These are phyloP conservation scores for Amesomyces nigricolor DNA, from an alignment of 2,329 filamentous ascomycete genomes.

Conservation along the genomic window DNA sequence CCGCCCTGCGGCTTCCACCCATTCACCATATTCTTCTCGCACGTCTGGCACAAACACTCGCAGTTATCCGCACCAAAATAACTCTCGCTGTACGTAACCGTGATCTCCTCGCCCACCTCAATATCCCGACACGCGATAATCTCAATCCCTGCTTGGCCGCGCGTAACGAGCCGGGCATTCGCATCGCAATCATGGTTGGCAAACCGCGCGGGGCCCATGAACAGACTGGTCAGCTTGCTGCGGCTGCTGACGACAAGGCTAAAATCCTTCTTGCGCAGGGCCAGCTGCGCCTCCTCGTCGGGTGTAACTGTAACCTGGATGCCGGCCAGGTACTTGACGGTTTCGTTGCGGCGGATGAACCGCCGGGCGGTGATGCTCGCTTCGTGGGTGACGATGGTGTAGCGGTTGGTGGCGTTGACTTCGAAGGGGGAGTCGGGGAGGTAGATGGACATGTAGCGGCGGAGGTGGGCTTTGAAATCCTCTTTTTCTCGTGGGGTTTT, in stretches of 20 bases:
- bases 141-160: conserved; percentile 79
- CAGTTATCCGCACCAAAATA: conserved; percentile 96
- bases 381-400: conserved; percentile 86
- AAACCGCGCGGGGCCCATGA: conserved; percentile 91
- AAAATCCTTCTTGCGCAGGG: conserved; percentile 82
- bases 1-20: conserved; percentile 66
- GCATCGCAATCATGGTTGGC: conserved; percentile 96
- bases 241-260: conserved; percentile 93
- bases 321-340: conserved; percentile 84
- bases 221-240: conserved; percentile 84
- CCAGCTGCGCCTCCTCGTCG: conserved; percentile 80
- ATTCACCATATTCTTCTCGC: conserved; percentile 68
- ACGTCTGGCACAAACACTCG: conserved; percentile 87
- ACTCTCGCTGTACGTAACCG: conserved; percentile 89
- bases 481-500: conserved; percentile 74
- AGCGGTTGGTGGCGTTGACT: conserved; percentile 84
- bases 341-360: conserved; percentile 73
- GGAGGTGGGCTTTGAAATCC: conserved; percentile 79
- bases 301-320: conserved; percentile 89
- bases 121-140: conserved; percentile 82
- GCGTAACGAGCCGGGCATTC: conserved; percentile 82
- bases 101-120: conserved; percentile 85
- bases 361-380: conserved; percentile 78
- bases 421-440: conserved; percentile 92
- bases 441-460: conserved; percentile 89